Percentiles rank a stretch among this genome's conserved stretches.
These are phyloP conservation scores for Phialophora verrucosa DNA, from an alignment of 2,329 filamentous ascomycete species.

Conservation along the genomic window DNA sequence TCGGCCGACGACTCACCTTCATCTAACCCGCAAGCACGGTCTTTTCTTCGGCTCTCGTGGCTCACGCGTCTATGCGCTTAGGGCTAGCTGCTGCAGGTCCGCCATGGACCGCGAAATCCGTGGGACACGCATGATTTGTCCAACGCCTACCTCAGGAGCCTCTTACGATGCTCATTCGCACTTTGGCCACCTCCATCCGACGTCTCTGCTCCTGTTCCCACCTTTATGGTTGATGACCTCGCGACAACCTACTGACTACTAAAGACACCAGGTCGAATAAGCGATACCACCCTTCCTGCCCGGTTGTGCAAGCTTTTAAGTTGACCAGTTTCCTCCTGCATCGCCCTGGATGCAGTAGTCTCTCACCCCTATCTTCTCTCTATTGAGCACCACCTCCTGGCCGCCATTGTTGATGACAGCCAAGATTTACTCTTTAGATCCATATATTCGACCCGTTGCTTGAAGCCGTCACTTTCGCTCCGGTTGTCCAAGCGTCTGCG, in stretches of 20 bases:
- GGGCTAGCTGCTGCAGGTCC: constrained; percentile 17
- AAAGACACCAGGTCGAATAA: constrained; percentile 22
- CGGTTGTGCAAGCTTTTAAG: constrained; percentile 27
- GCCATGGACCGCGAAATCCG: constrained; percentile 19
- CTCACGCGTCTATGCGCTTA: constrained; percentile 14
- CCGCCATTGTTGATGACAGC: constrained; percentile 29
- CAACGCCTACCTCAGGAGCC: constrained; percentile 9
- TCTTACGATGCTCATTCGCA: constrained; percentile 22
- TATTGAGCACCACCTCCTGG: constrained; percentile 25
- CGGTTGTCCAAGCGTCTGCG: background rate
- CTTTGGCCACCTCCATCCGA: constrained; percentile 33
- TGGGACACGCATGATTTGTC: constrained; percentile 19
- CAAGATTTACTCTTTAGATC: constrained; percentile 13
- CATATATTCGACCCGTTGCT: constrained; percentile 17
- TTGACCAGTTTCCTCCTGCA: constrained; percentile 29
- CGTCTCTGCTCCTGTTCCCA: constrained; percentile 19
- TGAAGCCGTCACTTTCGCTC: background rate
- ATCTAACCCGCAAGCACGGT: constrained; percentile 25
- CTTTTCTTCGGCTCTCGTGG: constrained; percentile 31
- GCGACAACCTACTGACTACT: constrained; percentile 6
- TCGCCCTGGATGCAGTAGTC: constrained; percentile 22
- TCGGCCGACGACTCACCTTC: constrained; percentile 26
- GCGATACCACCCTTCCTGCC: constrained; percentile 21
- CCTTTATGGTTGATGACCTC: constrained; percentile 15
- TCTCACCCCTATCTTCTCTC: constrained; percentile 28